Evolutionary conservation across 2,329 filamentous ascomycete species (phyloP), one percentile per base, ranked within the genome.

Genomic region (Fusarium chlamydosporum): DNA sequence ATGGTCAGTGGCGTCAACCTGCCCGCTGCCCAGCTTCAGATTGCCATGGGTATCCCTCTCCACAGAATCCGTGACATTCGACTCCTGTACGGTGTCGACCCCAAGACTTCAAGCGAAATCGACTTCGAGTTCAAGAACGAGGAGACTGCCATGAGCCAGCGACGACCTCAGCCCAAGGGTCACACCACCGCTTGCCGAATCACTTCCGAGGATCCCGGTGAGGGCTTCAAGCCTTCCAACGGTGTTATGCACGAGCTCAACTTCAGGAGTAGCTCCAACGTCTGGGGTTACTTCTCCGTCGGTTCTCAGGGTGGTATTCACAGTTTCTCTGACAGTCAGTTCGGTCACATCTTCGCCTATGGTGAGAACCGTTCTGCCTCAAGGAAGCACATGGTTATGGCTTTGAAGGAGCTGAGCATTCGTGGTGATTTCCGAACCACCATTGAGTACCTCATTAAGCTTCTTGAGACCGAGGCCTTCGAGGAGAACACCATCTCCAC

Each of bases 261-360:
- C 86, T 99, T 99, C 89, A 89, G 96, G 78, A 96, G 92, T 84
- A 97, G 94, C 80, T 98, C 96, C 68, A 99, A 99, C 74, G 96
- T 98, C 58, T 99, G 96, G 96, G 96, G 96, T 86, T 99, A 99
- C 83, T 99, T 99, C 89, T 99, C 96, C 54, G 96, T 99, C 80
- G 93, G 94, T 84, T 96, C 94, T 11, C 91, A 94, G 57, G 95
- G 94, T 83, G 94, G 94, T 81, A 99, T 99, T 72, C 96, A 99
- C 88, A 97, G 93, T 81, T 99, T 97, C 87, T 98, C 96, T 9
- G 96, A 99, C 84, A 96, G 92, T 77, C 96, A 99, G 78, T 99
- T 99, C 75, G 96, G 96, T 82, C 96, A 99, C 83, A 99, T 99
- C 74, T 99, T 99, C 81, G 96, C 96, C 53, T 99, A 98, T 75